Conservation (phyloP, 2,329 filamentous ascomycete species). For the Penicillium sp. region DNA sequence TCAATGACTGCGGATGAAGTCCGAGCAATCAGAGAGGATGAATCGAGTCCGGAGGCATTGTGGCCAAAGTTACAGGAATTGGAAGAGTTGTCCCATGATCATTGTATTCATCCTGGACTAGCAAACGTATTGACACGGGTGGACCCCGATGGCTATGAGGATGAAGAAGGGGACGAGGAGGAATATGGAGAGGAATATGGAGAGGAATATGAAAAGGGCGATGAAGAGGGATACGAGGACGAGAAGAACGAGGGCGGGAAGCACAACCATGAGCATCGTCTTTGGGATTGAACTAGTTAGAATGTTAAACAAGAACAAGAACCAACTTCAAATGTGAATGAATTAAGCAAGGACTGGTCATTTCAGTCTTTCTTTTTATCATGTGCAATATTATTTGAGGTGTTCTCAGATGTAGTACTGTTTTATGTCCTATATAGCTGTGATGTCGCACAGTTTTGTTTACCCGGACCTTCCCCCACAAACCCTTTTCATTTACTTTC, state of each 20-base stretch:
- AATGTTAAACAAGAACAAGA: background rate
- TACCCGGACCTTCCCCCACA: background rate
- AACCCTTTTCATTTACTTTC: background rate
- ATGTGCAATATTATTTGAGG: background rate
- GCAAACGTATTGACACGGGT: background rate
- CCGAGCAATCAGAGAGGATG: slow-evolving; percentile 4
- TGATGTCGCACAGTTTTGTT: background rate
- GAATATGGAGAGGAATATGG: background rate
- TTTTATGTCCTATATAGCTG: background rate
- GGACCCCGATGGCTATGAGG: background rate
- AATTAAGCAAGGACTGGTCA: background rate
- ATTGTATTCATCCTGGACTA: slow-evolving; percentile 4
- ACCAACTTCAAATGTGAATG: background rate
- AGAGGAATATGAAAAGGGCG: background rate
- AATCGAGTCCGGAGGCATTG: background rate
- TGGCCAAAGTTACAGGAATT: slow-evolving; percentile 9
- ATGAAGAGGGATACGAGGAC: background rate
- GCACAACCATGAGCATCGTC: background rate
- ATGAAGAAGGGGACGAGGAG: background rate
- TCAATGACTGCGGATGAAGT: slow-evolving; percentile 6
- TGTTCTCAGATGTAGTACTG: background rate
- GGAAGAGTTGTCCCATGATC: background rate
- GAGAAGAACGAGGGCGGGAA: background rate
- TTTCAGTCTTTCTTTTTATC: background rate
- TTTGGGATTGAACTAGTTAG: background rate